Base-by-base conservation (phyloP, 306 rosid species). In the Lathyrus sativus region DNA sequence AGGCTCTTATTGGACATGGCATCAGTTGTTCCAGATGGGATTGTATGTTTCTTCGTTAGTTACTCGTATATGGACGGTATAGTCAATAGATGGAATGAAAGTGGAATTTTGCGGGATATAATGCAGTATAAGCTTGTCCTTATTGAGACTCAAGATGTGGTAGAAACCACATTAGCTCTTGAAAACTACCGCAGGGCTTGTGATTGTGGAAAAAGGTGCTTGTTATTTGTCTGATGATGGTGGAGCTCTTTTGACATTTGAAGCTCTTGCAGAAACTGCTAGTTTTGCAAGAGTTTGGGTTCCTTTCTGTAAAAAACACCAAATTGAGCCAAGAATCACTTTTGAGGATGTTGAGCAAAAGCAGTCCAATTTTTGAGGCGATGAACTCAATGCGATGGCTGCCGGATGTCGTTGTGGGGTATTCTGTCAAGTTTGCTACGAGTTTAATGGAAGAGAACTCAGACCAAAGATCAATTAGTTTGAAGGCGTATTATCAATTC, bases 181-280 rank as follows among this genome's bases (percentile, higher is more conserved):
- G 96, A 92, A 74, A 92, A 92, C 81, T 92, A 90, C 74, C 96
- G 89, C 55, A 92, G 86, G 77, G 98, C 98, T 70, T 90, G 98
- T 71, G 98, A 92, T 77, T 92, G 97, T 78, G 97, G 98, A 88
- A 80, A 86, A 97, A 81, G 98, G 96, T 72, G 97, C 98, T 74
- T 90, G 95, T 68, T 90, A 90, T 83, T 73, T 90, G 46, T 90
- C 96, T 26, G 96, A 90, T 80, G 96, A 90, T 44, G 96, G 96
- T 15, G 96, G 96, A n/a, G 58, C 96, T 28, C 78, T 90, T 0
- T 38, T 90, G 72, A 90, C 95, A 50, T 90, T 88, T 65, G 96
- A 90, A 62, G 95, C 96, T 24, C 88, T 90, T 13, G 96, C 96
- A 7, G 95, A 88, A 82, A 82, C 96, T 2, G 96, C 96, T 62